A percentile compares a stretch with the other conserved stretches of the same genome.
Evolutionary conservation across 768 basidiomycete genomes (phyloP).

Genomic region (Mycena venus): DNA sequence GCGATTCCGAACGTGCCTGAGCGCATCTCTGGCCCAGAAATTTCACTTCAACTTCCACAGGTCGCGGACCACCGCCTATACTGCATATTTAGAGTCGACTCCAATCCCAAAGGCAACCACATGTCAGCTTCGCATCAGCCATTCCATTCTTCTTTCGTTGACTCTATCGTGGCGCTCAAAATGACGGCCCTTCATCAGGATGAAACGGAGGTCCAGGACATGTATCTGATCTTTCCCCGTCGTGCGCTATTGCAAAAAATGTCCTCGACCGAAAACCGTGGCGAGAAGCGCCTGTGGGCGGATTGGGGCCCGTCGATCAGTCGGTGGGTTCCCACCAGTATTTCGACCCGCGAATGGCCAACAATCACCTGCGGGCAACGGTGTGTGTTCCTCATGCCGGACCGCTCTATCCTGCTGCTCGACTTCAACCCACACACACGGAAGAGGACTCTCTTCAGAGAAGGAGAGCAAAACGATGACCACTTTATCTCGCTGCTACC

Average conservation of each 20-base stretch:
- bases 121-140: neutral
- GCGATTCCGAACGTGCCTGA: neutral
- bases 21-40: neutral
- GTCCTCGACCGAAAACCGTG: too few species aligned
- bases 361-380: neutral
- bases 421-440: slow-evolving; percentile 13
- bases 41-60: neutral
- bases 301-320: neutral
- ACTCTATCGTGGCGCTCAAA: neutral
- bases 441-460: neutral
- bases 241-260: neutral
- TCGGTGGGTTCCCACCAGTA: neutral
- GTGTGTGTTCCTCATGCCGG: neutral
- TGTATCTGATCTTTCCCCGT: neutral
- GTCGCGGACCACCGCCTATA: neutral
- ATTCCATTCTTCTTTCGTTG: neutral
- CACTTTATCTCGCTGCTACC: neutral
- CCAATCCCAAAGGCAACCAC: neutral
- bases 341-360: neutral
- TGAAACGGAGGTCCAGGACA: neutral
- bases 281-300: neutral
- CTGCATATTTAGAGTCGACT: neutral
- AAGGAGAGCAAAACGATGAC: neutral
- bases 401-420: neutral
- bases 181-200: neutral